Base-by-base conservation (phyloP, 768 basidiomycete genomes). In the Lactarius tabidus region DNA sequence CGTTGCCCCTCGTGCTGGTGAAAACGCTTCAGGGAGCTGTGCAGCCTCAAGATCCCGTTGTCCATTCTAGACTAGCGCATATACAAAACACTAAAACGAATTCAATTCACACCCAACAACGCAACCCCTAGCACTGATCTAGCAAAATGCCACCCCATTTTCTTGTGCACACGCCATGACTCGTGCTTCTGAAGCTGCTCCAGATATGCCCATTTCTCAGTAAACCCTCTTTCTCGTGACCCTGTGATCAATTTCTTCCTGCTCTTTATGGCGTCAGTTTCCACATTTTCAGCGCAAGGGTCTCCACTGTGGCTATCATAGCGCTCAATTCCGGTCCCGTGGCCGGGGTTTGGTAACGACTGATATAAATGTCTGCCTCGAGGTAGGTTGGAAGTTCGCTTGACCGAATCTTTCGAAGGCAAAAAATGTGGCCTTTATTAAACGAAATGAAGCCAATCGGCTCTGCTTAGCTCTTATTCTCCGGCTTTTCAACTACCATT, bases 1-100 rank as follows among this genome's bases (percentile, higher is more conserved):
- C 59, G 28, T 33, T 65, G 14, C 59, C 64, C 43, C 64, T 65
- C 45, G 54, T 60, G 59, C 43, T 12, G 35, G 59, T 65, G 53
- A 56, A 31, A 45, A 55, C 59, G 17, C 64, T 35, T 43, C 52
- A 10, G 23, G 43, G 41, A 36, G 53, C 64, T 26, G 36, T 39
- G 59, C 36, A 17, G 23, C 15, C 41, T 35, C 43, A 54, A 59
- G 10, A 39, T 58, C 29, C 57, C 35, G 57, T 58, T 58, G 6
- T 28, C 29, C 28, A 0, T 51, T 48, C 45, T 36, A 33, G 45
- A 10, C 17, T 17, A 31, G 29, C 18, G 17, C 41, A 17, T 31
- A 33, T 45, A 45, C 43, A 26, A 35, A 31, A 23, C 29, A 14
- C 43, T 26, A 41, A 33, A 23, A 43, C 7, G 31, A 23, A 31